phyloP scores from a whole-genome alignment of 768 basidiomycete species.

The Russula emetica region DNA sequence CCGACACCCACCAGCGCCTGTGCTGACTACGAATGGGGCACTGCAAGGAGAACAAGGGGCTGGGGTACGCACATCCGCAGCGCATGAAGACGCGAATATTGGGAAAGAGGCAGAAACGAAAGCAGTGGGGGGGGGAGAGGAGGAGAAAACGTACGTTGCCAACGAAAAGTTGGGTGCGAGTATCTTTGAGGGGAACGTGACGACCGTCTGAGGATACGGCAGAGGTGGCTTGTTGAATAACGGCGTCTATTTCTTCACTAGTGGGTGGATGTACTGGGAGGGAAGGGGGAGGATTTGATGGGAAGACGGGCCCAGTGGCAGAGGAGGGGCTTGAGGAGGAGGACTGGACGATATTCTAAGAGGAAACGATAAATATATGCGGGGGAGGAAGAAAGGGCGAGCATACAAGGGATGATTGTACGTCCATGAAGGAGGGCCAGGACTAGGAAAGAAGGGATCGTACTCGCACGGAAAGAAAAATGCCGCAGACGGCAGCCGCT shows the following conservation, averaged over 20 bases:
- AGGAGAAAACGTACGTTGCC: slow-evolving; percentile 68
- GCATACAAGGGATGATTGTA: slow-evolving; percentile 19
- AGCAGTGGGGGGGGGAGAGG: neutral
- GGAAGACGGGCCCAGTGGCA: neutral
- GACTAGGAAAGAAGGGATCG: slow-evolving; percentile 14
- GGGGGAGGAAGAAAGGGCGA: neutral
- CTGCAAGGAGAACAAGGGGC: slow-evolving; percentile 6
- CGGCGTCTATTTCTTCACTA: slow-evolving; percentile 86
- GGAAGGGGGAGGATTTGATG: slow-evolving; percentile 13
- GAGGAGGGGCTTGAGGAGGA: slow-evolving; percentile 20
- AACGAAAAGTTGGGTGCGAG: slow-evolving; percentile 91
- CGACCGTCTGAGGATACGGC: slow-evolving; percentile 49
- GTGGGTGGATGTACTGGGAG: slow-evolving; percentile 40
- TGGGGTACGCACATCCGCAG: neutral
- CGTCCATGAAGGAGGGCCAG: slow-evolving; percentile 19
- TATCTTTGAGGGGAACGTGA: slow-evolving; percentile 60
- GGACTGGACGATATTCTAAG: slow-evolving; percentile 7
- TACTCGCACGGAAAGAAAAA: slow-evolving; percentile 17
- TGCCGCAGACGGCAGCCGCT: slow-evolving; percentile 21
- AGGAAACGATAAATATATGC: slow-evolving; percentile 7
- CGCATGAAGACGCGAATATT: neutral
- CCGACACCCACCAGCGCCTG: slow-evolving; percentile 4
- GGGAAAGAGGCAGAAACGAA: neutral
- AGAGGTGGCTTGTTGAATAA: slow-evolving; percentile 88
- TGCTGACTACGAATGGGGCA: neutral